Percentiles rank a stretch among this genome's conserved stretches.
Conservation (phyloP, 306 rosid genomes). For the Astragalus glycyphyllos region DNA sequence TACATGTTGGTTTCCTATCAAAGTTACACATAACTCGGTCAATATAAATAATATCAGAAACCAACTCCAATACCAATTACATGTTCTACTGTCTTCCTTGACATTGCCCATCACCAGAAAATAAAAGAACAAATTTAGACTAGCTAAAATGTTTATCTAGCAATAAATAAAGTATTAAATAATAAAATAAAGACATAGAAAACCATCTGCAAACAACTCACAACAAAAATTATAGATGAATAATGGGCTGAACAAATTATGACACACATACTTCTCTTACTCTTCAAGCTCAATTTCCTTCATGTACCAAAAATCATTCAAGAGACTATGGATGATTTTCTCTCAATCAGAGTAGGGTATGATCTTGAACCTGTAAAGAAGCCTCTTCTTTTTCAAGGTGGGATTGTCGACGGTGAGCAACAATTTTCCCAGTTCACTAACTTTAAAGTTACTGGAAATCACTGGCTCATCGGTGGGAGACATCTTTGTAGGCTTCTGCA, state of each 20-base stretch:
- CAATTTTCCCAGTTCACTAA: slow-evolving; percentile 78
- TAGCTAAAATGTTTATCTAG: slow-evolving; percentile 29
- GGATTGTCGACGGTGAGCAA: slow-evolving; percentile 86
- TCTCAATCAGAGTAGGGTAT: slow-evolving; percentile 64
- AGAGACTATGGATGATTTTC: slow-evolving; percentile 1
- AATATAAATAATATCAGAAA: slow-evolving; percentile 39
- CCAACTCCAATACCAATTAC: slow-evolving; percentile 37
- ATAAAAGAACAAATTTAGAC: slow-evolving; percentile 42
- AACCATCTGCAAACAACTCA: slow-evolving; percentile 52
- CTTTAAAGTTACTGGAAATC: slow-evolving; percentile 70
- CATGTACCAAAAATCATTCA: slow-evolving; percentile 23
- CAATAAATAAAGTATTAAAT: slow-evolving; percentile 17
- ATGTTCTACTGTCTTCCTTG: slow-evolving; percentile 36
- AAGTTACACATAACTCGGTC: slow-evolving; percentile 26
- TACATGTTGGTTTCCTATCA: slow-evolving; percentile 17
- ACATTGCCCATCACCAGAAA: slow-evolving; percentile 41
- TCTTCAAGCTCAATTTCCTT: slow-evolving; percentile 39
- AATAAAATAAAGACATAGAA: slow-evolving; percentile 40
- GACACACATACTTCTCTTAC: slow-evolving; percentile 46
- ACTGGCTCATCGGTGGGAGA: slow-evolving; percentile 80
- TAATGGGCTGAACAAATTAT: slow-evolving; percentile 41
- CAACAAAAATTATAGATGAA: slow-evolving; percentile 44
- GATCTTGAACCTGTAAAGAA: slow-evolving; percentile 93
- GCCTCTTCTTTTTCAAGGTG: slow-evolving; percentile 77
- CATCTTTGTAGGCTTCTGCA: slow-evolving; percentile 82